Base-by-base conservation (phyloP, 2,329 filamentous ascomycete species). In the Ceratocystis colombiana region DNA sequence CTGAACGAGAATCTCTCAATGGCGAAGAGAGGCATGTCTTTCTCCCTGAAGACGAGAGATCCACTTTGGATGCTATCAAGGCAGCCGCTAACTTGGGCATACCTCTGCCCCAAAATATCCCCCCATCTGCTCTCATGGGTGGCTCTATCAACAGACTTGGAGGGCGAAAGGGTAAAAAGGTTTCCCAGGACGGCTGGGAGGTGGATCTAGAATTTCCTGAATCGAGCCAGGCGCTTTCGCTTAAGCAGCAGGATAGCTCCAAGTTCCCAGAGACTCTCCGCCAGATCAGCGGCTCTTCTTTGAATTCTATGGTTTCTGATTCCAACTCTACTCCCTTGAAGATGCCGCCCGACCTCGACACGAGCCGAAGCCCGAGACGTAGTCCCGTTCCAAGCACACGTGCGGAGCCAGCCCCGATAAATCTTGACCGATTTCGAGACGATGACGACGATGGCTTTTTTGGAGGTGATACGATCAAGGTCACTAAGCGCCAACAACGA, bases 141-240 rank as follows among this genome's bases (percentile, higher is more conserved):
- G 94, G 94, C 64, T 93, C 91, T 8, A 97, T 97, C 73, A 96
- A 95, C 77, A 83, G 92, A 71, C 80, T 97, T 44, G 92, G 92
- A 62, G 85, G 85, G 68, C 83, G 84, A 70, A 90, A 87, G 72
- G 80, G 88, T 22, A 87, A 85, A 72, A 88, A 84, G 72, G 84
- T 87, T 50, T 84, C 89, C 68, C 85, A 89, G 69, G 88, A 91
- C 71, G 89, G 93, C 73, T 93, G 89, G 86, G 87, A 85, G 68
- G 88, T 91, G 70, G 89, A 93, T 71, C 76, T 93, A 62, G 88
- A 89, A 71, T 75, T 91, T 17, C 86, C 88, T 2, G 80, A 81
- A 48, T 73, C 78, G 1, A 80, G 81, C 37, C 80, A 84, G 68
- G 79, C 78, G 5, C 77, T 91, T 68, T 82, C 84, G 70, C 81